Conservation (phyloP, 306 rosid species). For the Vigna angularis region DNA sequence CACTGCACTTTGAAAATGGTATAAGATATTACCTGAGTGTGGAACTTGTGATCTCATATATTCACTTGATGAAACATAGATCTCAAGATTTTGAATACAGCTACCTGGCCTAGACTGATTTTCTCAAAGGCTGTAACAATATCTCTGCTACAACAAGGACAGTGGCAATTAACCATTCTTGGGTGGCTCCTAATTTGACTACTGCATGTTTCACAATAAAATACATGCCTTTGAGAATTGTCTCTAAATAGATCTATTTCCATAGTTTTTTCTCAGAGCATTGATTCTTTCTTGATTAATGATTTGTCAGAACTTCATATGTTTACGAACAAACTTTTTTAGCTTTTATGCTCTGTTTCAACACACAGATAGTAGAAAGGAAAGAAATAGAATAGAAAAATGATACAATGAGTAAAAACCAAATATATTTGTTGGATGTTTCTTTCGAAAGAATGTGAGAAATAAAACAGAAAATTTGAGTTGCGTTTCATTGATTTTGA, state of each 20-base stretch:
- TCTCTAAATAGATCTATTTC: neutral
- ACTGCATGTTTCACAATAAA: slow-evolving; percentile 18
- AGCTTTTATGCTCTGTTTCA: too few relatives aligned
- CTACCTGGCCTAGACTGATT: slow-evolving; percentile 83
- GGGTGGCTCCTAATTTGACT: slow-evolving; percentile 65
- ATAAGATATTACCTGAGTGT: slow-evolving; percentile 64
- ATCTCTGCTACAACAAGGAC: slow-evolving; percentile 70
- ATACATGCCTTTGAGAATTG: neutral
- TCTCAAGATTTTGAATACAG: slow-evolving; percentile 66
- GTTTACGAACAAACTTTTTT: too few relatives aligned
- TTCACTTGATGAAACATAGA: slow-evolving; percentile 68
- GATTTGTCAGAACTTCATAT: too few relatives aligned
- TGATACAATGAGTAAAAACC: too few relatives aligned
- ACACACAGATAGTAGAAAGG: too few relatives aligned
- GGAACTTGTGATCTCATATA: slow-evolving; percentile 81
- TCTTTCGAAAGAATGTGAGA: too few relatives aligned
- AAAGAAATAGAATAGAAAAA: too few relatives aligned
- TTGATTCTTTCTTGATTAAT: too few relatives aligned
- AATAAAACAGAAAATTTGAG: too few relatives aligned
- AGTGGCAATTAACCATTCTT: slow-evolving; percentile 85
- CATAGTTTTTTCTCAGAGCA: slow-evolving; percentile 2
- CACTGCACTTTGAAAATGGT: slow-evolving; percentile 42
- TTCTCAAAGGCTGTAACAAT: slow-evolving; percentile 80
- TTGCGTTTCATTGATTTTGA: too few relatives aligned
- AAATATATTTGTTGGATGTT: too few relatives aligned